Base-by-base conservation (phyloP, 2,329 filamentous ascomycete genomes). In the Aspergillus glaucus region DNA sequence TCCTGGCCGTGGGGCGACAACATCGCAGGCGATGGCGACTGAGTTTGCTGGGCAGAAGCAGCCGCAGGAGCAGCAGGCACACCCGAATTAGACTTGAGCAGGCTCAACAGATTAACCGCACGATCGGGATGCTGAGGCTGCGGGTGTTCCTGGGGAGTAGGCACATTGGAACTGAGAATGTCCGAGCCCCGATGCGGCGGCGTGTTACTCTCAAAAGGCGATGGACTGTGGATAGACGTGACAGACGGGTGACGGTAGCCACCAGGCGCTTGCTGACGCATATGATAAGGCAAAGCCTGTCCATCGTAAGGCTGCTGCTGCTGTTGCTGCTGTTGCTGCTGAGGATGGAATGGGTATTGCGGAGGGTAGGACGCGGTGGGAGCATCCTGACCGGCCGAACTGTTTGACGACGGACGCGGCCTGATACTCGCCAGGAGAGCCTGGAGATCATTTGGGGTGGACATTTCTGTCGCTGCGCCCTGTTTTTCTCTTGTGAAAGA, bases 21-120 rank as follows among this genome's bases (percentile, higher is more conserved):
- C 50, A 62, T 58, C 44, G 62, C 52, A 44, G 55, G 46, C 37
- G 58, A 53, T 39, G 61, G 62, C 26, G 26, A 30, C 26, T 30
- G 26, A 12, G 26, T 30, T 43, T 67, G 66, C 48, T 65, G 64
- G 26, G 59, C 46, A 46, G 34, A 9, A 37, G 34, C 17, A 37
- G 34, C 34, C n/a, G 34, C 17, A 37, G 37, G 15, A 40, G 15
- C 37, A 45, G 62, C 55, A 47, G 60, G 57, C 28, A 69, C 53
- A 36, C 74, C 67, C 55, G 79, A 74, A 52, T 78, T 82, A 68
- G 84, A 85, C 65, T 82, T 83, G 54, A 87, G 74, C 52, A 87
- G 67, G 60, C 79, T 85, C 50, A 87, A 74, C 55, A 87, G 66
- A 59, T 79, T 81, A 53, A 75, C 74, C 14, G 79, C 78, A 51